These are phyloP conservation scores for Trypanosoma mega DNA, from an alignment of 208 protist genomes.

Conservation along the genomic window DNA sequence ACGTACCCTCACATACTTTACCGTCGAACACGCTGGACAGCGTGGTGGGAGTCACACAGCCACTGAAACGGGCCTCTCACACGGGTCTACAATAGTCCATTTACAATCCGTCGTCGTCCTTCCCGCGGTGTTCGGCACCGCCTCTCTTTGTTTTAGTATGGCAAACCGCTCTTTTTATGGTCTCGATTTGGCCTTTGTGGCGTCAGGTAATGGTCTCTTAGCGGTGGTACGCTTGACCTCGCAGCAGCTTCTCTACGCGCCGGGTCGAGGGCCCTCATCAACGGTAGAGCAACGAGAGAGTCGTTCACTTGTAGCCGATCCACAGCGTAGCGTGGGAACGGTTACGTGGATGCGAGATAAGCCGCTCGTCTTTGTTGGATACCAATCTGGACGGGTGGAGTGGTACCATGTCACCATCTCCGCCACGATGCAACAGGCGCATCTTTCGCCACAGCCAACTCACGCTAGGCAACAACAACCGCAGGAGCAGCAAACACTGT, in stretches of 20 bases:
- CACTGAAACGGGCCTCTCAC: neutral
- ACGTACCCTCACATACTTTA: conserved; percentile 73
- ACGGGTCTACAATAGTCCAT: conserved; percentile 20
- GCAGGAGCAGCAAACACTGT: neutral
- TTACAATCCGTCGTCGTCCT: conserved; percentile 51
- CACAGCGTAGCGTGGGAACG: conserved; percentile 33
- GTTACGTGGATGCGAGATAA: conserved; percentile 86
- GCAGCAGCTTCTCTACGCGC: conserved; percentile 42
- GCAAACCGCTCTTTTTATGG: conserved; percentile 69
- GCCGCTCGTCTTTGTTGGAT: conserved; percentile 79
- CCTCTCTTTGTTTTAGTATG: conserved; percentile 65
- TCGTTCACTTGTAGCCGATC: neutral
- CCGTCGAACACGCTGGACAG: conserved; percentile 43
- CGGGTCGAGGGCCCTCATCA: conserved; percentile 34
- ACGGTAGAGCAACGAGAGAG: conserved; percentile 6
- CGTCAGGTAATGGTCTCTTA: conserved; percentile 51
- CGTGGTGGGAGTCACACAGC: conserved; percentile 4
- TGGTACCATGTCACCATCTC: conserved; percentile 75
- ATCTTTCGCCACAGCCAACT: neutral
- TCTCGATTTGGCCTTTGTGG: conserved; percentile 66
- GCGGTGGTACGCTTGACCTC: conserved; percentile 48
- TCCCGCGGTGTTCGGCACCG: conserved; percentile 50
- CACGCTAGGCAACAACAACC: neutral
- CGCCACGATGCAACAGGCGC: conserved; percentile 24
- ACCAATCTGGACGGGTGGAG: conserved; percentile 55